Evolutionary conservation across 2,329 filamentous ascomycete species (phyloP), one percentile per base, ranked within the genome.

Genomic region (Nothopassalora personata): DNA sequence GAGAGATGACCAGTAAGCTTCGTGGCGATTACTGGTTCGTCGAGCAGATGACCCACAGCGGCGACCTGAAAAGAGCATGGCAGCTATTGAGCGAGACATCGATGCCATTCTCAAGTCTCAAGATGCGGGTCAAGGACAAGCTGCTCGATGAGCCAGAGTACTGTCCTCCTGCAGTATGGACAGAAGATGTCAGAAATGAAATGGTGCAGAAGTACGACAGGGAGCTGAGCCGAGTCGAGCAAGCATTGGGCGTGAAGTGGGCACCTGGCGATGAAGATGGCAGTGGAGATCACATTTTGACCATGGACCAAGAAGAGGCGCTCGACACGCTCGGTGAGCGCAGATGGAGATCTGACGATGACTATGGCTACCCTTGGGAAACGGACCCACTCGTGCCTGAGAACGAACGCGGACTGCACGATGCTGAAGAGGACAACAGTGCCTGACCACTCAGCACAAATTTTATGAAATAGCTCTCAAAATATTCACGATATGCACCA

Each of bases 1-100:
- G 27, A 9, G n/a, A 18, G 11, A 61, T 67, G 47, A 71, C 64
- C 8, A 69, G 60, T n/a, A 67, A 60, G 34, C 56, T 57, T 27
- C 66, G 71, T 45, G 70, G 71, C 1, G 70, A 72, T 53, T 65
- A 67, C 53, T 72, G 69, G 68, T 74, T 73, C 54, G 33, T 73
- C 9, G 72, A 73, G 61, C 70, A 72, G 55, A 68, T 72, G 63
- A 58, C 65, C 0, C 61, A 63, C 49, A 57, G 68, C 8, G 72
- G 68, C 15, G 71, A 70, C 19, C 49, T 69, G 15, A 48, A 63
- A 34, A 57, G 59, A 36, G 72, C 71, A 3, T 74, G 72, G 72
- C 18, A 60, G 33, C 64, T 73, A 3, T 43, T 73, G 8, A 56
- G 60, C 10, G 67, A 72, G 23, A 64, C 64, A 0, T 60, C 56